phyloP scores from a whole-genome alignment of 345 rosid species.

The Excoecaria agallocha region DNA sequence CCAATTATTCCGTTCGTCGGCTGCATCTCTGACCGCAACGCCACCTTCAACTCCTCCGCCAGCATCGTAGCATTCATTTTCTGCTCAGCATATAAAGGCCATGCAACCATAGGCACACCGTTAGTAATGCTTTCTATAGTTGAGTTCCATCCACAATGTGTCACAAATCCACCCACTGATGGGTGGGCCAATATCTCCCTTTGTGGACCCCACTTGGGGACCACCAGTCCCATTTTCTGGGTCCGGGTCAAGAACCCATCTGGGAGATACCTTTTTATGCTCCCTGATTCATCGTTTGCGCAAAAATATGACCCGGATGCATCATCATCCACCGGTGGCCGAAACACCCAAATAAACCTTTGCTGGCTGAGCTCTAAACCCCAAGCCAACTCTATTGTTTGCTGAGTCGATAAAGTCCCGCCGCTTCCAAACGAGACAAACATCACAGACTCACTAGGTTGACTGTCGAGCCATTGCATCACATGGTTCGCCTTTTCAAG shows the following conservation, averaged over 20 bases:
- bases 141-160: slow-evolving; percentile 78
- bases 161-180: slow-evolving; percentile 48
- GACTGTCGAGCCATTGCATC: slow-evolving; percentile 40
- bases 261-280: too few relatives aligned
- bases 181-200: slow-evolving; percentile 49
- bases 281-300: not conserved
- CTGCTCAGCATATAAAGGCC: slow-evolving; percentile 78
- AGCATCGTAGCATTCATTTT: slow-evolving; percentile 60
- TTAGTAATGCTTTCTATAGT: slow-evolving; percentile 46
- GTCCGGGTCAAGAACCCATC: slow-evolving; percentile 50
- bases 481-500: not conserved
- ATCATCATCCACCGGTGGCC: slow-evolving; percentile 12
- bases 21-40: slow-evolving; percentile 18
- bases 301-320: slow-evolving; percentile 25
- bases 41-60: slow-evolving; percentile 24
- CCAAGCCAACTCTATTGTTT: slow-evolving; percentile 47
- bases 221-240: slow-evolving; percentile 33
- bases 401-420: slow-evolving; percentile 20
- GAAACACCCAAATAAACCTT: slow-evolving; percentile 51
- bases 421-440: slow-evolving; percentile 57
- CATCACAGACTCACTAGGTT: slow-evolving; percentile 37
- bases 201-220: slow-evolving; percentile 62
- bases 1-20: slow-evolving; percentile 22
- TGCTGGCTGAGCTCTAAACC: slow-evolving; percentile 40
- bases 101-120: slow-evolving; percentile 60